Evolutionary conservation across 768 basidiomycete species (phyloP), one percentile per base, ranked within the genome.

Genomic region (Asterophora parasitica): DNA sequence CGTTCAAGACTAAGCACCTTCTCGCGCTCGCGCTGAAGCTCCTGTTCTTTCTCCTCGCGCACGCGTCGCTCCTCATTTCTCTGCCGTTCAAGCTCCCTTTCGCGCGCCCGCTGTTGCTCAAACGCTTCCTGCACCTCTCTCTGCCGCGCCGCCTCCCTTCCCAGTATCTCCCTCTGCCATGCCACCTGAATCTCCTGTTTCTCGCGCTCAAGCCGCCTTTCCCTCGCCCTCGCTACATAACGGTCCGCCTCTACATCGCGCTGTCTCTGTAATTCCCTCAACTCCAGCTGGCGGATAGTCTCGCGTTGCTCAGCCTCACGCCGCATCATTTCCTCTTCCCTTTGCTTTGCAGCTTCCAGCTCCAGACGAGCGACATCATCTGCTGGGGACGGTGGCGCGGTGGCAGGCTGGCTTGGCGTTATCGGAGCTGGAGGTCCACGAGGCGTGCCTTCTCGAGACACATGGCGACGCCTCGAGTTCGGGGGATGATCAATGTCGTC

Each of bases 11-110:
- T 47, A 3, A 43, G 47, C 42, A 44, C 47, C 16, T 26, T 40
- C 44, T 44, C 52, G 9, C 48, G 37, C 11, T 36, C 50, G 10
- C 13, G 39, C 3, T 40, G 13, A 4, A 40, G 39, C 27, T 40
- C 23, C n/a, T 53, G 46, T 40, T 62, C 57, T 30, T 51, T 48
- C 34, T 58, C 58, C 6, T 51, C 42, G 15, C 58, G 40, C 3
- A 35, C 55, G 17, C 58, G 46, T 44, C 59, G 46, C 11, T 59
- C 49, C 15, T 7, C 40, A 36, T 49, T 31, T 15, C 13, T 46
- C 53, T 51, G 42, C 46, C 26, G 9, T 28, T 48, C 43, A 37
- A 48, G 51, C 42, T 42, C 45, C 34, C 23, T 33, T 20, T 52
- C 50, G 27, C 26, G 40, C 12, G n/a, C 42, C 4, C 30, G 28